phyloP scores from a whole-genome alignment of 78 protist species.

The Bigelowiella natans region DNA sequence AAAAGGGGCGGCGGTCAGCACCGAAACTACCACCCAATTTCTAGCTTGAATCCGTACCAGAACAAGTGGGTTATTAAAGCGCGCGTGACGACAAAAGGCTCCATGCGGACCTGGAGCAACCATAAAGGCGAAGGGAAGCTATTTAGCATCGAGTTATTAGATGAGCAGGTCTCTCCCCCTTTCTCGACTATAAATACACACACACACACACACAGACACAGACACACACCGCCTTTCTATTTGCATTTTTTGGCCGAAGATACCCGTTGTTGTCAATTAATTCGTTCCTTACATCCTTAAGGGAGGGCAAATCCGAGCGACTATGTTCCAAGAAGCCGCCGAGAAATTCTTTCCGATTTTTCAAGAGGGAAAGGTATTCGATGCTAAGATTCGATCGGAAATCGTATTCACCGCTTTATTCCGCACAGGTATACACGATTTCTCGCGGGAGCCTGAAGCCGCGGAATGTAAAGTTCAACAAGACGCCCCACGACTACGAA shows the following conservation, averaged over 20 bases:
- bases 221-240: background rate
- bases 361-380: background rate
- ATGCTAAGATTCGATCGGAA: background rate
- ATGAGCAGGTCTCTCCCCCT: background rate
- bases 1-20: background rate
- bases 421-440: conserved; percentile 28
- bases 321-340: conserved; percentile 47
- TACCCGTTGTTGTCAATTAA: no score
- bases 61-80: conserved; percentile 50
- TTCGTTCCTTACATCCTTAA: background rate
- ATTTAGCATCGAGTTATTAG: conserved; percentile 33
- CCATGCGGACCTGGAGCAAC: conserved; percentile 33
- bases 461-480: conserved; percentile 27
- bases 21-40: conserved; percentile 17
- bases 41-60: conserved; percentile 36
- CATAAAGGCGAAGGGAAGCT: conserved; percentile 43
- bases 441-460: conserved; percentile 30
- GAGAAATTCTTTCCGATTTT: conserved; percentile 7
- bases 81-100: conserved; percentile 34
- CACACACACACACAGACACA: background rate
- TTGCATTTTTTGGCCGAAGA: no score
- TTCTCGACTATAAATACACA: background rate
- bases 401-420: background rate
- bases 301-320: conserved; percentile 44
- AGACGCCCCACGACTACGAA: conserved; percentile 38